Evolutionary conservation across 2,329 filamentous ascomycete genomes (phyloP).

Genomic region (Ilyonectria robusta): DNA sequence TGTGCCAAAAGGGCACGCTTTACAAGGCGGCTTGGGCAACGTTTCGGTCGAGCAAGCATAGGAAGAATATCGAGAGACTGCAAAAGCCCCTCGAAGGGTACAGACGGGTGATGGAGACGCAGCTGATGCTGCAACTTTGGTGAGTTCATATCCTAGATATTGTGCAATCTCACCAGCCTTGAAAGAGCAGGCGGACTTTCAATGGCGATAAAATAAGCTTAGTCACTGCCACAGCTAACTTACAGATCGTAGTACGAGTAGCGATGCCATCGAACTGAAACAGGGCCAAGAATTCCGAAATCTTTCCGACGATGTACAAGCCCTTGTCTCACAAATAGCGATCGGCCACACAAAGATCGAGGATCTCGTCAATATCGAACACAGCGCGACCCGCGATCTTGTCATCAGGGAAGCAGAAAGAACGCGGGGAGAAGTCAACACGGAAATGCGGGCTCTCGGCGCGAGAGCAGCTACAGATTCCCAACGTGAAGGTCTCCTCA

Average conservation of each 20-base stretch:
- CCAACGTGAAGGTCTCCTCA: background rate
- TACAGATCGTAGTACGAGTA: constrained; percentile 8
- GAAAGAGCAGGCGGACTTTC: background rate
- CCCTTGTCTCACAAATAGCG: background rate
- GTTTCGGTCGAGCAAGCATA: background rate
- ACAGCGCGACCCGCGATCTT: background rate
- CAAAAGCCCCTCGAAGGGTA: background rate
- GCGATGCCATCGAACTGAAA: constrained; percentile 1
- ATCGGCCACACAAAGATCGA: constrained; percentile 8
- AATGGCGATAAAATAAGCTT: background rate
- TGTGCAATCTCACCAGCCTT: background rate
- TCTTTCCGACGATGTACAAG: background rate
- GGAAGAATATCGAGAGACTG: constrained; percentile 22
- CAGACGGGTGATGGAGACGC: constrained; percentile 16
- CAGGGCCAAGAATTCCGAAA: background rate
- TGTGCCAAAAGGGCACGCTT: background rate
- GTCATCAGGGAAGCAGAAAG: background rate
- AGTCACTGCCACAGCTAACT: background rate
- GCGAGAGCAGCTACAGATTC: background rate
- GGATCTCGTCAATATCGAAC: constrained; percentile 6
- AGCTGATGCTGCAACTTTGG: constrained; percentile 17
- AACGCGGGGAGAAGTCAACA: background rate
- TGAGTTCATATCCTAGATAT: background rate
- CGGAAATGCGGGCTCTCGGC: background rate
- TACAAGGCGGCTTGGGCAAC: background rate